Base-by-base conservation (phyloP, 805 yeast genomes). In the Sungouiozyma ichnusensis region DNA sequence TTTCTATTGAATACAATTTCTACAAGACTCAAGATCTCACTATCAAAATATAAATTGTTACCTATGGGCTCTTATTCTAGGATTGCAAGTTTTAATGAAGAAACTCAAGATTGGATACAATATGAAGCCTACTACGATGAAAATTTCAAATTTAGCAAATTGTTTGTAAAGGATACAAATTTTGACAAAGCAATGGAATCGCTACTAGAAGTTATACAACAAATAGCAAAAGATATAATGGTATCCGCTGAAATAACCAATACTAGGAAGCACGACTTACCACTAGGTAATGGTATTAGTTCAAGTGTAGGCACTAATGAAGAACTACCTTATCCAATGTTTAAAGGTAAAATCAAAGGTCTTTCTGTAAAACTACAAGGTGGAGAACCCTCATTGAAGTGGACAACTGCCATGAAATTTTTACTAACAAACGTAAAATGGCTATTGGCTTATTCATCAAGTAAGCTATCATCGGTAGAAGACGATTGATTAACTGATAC, bases 381-480 rank as follows among this genome's bases (percentile, higher is more conserved):
- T 2, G 67, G 71, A 44, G 63, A 71, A 3, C 74, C 81, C 0
- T 81, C 80, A 56, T 76, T 77, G 36, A 85, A 82, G 47, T 88
- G 97, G 97, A 85, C 96, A 0, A 75, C 81, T 19, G 90, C 94
- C 1, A 87, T 95, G 63, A 81, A 83, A 52, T 83, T 78, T 54
- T 66, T 90, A 11, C 64, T 88, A 38, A 84, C 92, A 0, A 77
- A 90, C 53, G 69, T 77, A 24, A 86, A 85, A 55, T 90, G 95
- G 95, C 71, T 90, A 6, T 63, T 88, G 42, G 81, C 88, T 3
- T 86, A 79, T 55, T 76, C 85, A 15, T 86, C 94, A 2, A 54
- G 51, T 37, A 42, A 35, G 37, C 41, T 51, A 17, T 31, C 42
- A 2, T 36, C 43, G 8, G 7, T 14, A 15, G 17, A 19, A 14